phyloP scores from a whole-genome alignment of 768 basidiomycete genomes.

The Suillus fuscotomentosus region DNA sequence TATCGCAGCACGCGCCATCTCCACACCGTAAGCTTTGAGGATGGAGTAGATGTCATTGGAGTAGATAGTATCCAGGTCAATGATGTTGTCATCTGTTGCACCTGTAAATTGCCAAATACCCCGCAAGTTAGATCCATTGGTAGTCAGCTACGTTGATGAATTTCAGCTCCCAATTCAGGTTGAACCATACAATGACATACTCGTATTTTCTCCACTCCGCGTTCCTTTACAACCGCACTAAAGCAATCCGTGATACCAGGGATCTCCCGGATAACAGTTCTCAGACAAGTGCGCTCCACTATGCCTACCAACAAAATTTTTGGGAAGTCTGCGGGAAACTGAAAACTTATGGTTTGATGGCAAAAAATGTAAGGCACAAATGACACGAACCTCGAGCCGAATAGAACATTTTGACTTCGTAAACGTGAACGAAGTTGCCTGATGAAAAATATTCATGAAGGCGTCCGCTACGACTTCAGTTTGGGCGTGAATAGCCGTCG shows the following conservation, averaged over 20 bases:
- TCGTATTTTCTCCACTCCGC: slow-evolving; percentile 45
- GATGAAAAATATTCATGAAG: slow-evolving; percentile 60
- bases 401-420: slow-evolving; percentile 67
- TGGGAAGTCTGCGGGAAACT: slow-evolving; percentile 88
- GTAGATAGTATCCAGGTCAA: slow-evolving; percentile 80
- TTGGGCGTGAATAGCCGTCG: slow-evolving; percentile 37
- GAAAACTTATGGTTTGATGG: slow-evolving; percentile 6
- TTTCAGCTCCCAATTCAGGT: background rate
- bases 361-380: background rate
- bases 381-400: slow-evolving; percentile 66
- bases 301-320: slow-evolving; percentile 94
- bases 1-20: slow-evolving; percentile 91
- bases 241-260: slow-evolving; percentile 88
- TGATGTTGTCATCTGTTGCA: slow-evolving; percentile 49
- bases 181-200: slow-evolving; percentile 30
- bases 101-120: slow-evolving; percentile 83
- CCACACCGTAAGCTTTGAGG: slow-evolving; percentile 91
- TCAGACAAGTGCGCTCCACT: slow-evolving; percentile 82
- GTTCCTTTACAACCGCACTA: slow-evolving; percentile 53
- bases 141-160: slow-evolving; percentile 53
- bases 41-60: slow-evolving; percentile 96
- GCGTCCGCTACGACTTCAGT: slow-evolving; percentile 43
- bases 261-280: slow-evolving; percentile 87
- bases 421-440: slow-evolving; percentile 75
- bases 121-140: slow-evolving; percentile 92